These are phyloP conservation scores for Aspergillus floridensis DNA, from an alignment of 2,329 filamentous ascomycete species.

Conservation along the genomic window DNA sequence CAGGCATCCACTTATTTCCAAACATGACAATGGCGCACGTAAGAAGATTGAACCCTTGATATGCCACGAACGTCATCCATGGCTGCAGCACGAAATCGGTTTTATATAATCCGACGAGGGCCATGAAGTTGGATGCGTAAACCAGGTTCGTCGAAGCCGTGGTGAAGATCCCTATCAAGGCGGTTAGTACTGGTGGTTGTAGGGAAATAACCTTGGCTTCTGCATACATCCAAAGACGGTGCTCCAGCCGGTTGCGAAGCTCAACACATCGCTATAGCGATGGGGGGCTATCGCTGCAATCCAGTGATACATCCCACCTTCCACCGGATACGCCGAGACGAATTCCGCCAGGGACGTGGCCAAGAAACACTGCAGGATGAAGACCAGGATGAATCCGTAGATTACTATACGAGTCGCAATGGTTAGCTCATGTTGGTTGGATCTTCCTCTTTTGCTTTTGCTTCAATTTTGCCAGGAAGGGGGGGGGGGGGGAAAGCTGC, in stretches of 20 bases:
- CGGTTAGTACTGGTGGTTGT: too few relatives aligned
- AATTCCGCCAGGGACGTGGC: slow-evolving; percentile 49
- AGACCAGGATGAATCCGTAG: slow-evolving; percentile 51
- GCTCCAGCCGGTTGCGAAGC: slow-evolving; percentile 48
- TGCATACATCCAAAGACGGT: slow-evolving; percentile 41
- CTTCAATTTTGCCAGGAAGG: background rate
- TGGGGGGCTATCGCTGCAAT: slow-evolving; percentile 48
- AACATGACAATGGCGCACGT: slow-evolving; percentile 49
- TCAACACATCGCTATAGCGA: slow-evolving; percentile 40
- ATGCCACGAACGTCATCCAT: slow-evolving; percentile 50
- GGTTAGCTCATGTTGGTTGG: background rate
- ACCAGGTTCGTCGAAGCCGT: slow-evolving; percentile 48
- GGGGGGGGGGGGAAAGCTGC: background rate
- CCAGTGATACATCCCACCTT: slow-evolving; percentile 54
- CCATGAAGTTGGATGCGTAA: slow-evolving; percentile 44
- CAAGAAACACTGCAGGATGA: slow-evolving; percentile 48
- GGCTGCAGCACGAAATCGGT: slow-evolving; percentile 41
- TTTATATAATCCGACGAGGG: slow-evolving; percentile 44
- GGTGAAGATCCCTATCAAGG: slow-evolving; percentile 42
- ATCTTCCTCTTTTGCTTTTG: background rate
- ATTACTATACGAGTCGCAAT: slow-evolving; percentile 39
- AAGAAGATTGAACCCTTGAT: slow-evolving; percentile 41
- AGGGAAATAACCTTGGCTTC: too few relatives aligned
- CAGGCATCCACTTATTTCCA: slow-evolving; percentile 46
- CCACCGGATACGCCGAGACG: slow-evolving; percentile 50